Evolutionary conservation across 768 basidiomycete species (phyloP).

Genomic region (Tricholoma terreum): DNA sequence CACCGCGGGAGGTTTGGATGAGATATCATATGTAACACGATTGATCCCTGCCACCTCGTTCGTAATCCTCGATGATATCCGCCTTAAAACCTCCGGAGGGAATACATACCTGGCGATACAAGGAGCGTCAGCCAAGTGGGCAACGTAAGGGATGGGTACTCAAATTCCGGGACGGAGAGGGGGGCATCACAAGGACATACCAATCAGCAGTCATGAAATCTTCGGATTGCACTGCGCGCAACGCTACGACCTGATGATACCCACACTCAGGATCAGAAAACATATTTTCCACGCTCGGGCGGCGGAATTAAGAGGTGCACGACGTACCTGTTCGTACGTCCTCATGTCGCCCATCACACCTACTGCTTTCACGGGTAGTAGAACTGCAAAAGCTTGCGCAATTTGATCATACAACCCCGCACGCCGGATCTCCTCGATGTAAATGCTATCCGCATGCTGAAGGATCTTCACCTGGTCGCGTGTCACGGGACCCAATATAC

Average conservation of each 20-base stretch:
- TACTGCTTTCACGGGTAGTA: conserved; percentile 93
- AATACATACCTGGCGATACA: conserved; percentile 82
- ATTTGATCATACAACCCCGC: conserved; percentile 93
- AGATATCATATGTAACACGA: conserved; percentile 93
- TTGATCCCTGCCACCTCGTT: conserved; percentile 98
- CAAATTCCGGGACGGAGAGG: not conserved
- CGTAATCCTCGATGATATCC: conserved; percentile 94
- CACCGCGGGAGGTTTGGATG: conserved; percentile 94
- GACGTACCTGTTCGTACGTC: conserved; percentile 89
- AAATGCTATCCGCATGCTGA: conserved; percentile 91
- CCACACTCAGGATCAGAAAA: conserved; percentile 5
- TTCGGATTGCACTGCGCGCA: conserved; percentile 95
- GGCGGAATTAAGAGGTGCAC: not conserved
- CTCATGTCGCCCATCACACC: conserved; percentile 97
- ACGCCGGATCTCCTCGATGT: conserved; percentile 95
- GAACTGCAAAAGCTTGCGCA: conserved; percentile 93
- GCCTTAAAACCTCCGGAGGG: conserved; percentile 82
- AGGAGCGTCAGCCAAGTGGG: conserved; percentile 9
- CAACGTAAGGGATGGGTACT: not conserved
- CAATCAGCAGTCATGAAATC: conserved; percentile 99
- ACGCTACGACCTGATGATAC: conserved; percentile 74
- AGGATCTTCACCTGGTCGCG: conserved; percentile 89
- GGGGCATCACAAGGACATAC: conserved; percentile 47
- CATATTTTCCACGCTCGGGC: not conserved
- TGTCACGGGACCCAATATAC: conserved; percentile 94